These are phyloP conservation scores for Coccomyxa sp. DNA, from an alignment of 139 green algal species.

Conservation along the genomic window DNA sequence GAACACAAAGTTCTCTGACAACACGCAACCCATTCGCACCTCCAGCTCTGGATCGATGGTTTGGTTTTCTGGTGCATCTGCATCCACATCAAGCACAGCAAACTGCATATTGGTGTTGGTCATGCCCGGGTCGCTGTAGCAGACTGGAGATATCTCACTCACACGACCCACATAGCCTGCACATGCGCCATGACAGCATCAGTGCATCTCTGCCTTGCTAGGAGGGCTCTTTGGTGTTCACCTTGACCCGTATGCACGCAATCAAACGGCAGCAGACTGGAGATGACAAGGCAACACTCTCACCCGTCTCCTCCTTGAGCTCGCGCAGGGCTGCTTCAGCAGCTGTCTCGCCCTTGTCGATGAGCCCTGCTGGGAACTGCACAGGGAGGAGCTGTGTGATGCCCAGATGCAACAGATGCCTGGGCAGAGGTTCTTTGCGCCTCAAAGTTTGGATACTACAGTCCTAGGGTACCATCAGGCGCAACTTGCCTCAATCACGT, in stretches of 20 bases:
- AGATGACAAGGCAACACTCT: not conserved
- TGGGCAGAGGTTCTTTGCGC: too few species aligned
- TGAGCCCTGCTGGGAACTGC: conserved; percentile 61
- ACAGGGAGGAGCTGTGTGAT: not conserved
- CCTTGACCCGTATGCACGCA: too few species aligned
- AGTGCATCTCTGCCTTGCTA: too few species aligned
- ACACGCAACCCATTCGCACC: conserved; percentile 16
- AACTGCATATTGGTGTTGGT: conserved; percentile 51
- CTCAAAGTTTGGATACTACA: too few species aligned
- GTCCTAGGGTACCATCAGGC: too few species aligned
- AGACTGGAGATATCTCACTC: conserved; percentile 21
- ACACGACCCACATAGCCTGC: conserved; percentile 51
- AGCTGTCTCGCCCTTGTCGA: conserved; percentile 52
- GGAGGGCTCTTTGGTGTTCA: too few species aligned
- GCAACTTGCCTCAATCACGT: conserved; percentile 41
- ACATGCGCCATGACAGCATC: too few species aligned
- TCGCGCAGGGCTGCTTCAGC: conserved; percentile 53
- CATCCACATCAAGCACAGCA: conserved; percentile 47
- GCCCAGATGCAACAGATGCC: not conserved
- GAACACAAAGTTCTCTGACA: too few species aligned
- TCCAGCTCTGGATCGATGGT: conserved; percentile 40
- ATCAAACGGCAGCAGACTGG: too few species aligned
- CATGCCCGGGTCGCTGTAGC: conserved; percentile 50
- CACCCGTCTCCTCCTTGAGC: conserved; percentile 63
- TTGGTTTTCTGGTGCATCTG: conserved; percentile 44